Base-by-base conservation (phyloP, 1,139 yeast genomes). In the Saccharomyces hybrid region DNA sequence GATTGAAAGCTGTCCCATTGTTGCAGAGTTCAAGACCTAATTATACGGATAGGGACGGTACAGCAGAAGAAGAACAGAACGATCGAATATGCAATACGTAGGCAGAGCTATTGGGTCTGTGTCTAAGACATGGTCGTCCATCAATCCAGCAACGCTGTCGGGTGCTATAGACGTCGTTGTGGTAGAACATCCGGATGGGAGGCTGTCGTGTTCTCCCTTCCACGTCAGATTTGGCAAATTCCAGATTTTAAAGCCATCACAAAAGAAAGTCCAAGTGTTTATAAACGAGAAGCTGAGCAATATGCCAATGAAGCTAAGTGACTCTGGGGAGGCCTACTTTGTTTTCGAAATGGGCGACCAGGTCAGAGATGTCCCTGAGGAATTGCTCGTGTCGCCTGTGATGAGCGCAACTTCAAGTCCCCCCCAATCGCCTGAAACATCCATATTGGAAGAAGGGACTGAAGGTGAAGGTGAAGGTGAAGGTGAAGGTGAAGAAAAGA, bases 101-200 rank as follows among this genome's bases (percentile, higher is more conserved):
- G 97, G 96, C 20, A 80, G 95, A 69, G 98, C 96, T 13, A 85
- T 95, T 54, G 97, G 89, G 47, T 86, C 95, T 50, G 96, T 93
- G 23, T 89, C 96, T 58, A 91, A 90, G 71, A 95, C 96, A 53
- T 93, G 97, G 98, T 90, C 90, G 64, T 89, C 97, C 38, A 83
- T 93, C 64, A 93, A 93, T 65, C 99, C 99, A 1, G 91, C 98
- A 1, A 93, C 99, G 0, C 77, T 93, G 28, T 85, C 96, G 32
- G 99, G 99, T 3, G 99, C 99, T 32, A 93, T 93, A 69, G 99
- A 93, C 71, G 90, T 95, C 57, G 88, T 93, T 49, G 99, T 91
- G 7, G 86, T 95, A 13, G 96, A 93, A 71, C 95, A 88, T 66
- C 88, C 88, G 14, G 84, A 86, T 68, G 88, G 88, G 0, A 82